Evolutionary conservation across 768 basidiomycete species (phyloP), one percentile per base, ranked within the genome.

Genomic region (Leucosporidium creatinivorum): DNA sequence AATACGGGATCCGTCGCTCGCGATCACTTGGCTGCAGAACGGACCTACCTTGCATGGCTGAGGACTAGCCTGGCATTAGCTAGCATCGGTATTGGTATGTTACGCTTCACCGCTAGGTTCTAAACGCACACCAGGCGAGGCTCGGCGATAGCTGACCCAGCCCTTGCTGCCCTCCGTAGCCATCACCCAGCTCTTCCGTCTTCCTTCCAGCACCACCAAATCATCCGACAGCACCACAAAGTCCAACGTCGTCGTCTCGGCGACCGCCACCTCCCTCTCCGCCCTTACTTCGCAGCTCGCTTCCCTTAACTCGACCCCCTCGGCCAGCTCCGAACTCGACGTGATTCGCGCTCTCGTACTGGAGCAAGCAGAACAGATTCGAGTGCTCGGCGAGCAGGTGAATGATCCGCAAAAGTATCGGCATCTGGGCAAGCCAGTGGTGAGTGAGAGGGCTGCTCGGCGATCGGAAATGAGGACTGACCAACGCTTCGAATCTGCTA

Each of bases 1-100:
- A 84, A 84, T 69, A 76, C 79, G 31, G 82, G 82, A 17, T 80
- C 78, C 63, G 82, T 83, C 60, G 83, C 83, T 33, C 77, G 84
- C 28, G 83, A 84, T 73, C 83, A 84, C 67, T 79, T 84, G 6
- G 81, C 83, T 2, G 79, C 79, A 13, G 84, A 84, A 68, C 77
- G 83, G 33, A 84, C 82, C 7, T 84, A 82, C 68, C 77, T 84
- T 4, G 82, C 83, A 18, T 84, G 84, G 75, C 77, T 84, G 25
- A 76, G 83, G 49, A 84, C 83, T 30, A 83, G 82, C 63, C 73
- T 83, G 15, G 77, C 58, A 10, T 48, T 70, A 4, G 69, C 65
- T 0, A 67, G 62, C 10, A 67, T 70, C 15, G 69, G 69, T 0
- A 70, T 70, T 13, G 69, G 69, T 70, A 26, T 12, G 65, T 33